phyloP scores from a whole-genome alignment of 768 basidiomycete genomes.

The Suillus luteus region DNA sequence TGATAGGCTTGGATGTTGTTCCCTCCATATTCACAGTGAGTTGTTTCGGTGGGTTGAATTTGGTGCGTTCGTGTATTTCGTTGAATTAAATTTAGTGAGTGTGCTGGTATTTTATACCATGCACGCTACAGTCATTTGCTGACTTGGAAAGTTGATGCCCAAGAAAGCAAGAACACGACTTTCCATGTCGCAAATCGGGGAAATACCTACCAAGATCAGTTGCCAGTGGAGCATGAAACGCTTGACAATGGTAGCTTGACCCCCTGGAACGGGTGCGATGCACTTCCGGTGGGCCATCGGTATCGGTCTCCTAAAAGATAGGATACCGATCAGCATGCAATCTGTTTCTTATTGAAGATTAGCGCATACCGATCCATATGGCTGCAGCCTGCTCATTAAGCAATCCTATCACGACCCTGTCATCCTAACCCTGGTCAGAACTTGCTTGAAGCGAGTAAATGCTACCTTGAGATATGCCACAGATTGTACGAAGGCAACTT shows the following conservation, averaged over 20 bases:
- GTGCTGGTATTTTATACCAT: constrained; percentile 2
- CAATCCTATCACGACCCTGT: not conserved
- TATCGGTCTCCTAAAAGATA: not conserved
- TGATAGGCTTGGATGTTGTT: not conserved
- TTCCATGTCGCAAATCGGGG: not conserved
- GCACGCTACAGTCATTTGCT: not conserved
- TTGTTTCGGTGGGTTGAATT: not conserved
- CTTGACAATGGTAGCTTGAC: not conserved
- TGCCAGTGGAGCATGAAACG: not conserved
- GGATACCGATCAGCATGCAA: not conserved
- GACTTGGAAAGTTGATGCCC: not conserved
- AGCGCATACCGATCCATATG: not conserved
- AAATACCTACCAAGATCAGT: not conserved
- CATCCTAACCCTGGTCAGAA: not conserved
- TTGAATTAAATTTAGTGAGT: not conserved
- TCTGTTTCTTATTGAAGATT: not conserved
- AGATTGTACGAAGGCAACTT: not conserved
- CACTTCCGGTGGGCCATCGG: not conserved
- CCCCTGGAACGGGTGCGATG: not conserved
- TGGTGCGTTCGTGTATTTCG: not conserved
- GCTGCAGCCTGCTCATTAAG: not conserved
- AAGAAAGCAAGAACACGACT: not conserved
- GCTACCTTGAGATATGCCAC: not conserved
- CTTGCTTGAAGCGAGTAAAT: not conserved
- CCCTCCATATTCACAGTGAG: not conserved